These are phyloP conservation scores for Trichosporon coremiiforme DNA, from an alignment of 1,284 basidiomycete genomes.

Conservation along the genomic window DNA sequence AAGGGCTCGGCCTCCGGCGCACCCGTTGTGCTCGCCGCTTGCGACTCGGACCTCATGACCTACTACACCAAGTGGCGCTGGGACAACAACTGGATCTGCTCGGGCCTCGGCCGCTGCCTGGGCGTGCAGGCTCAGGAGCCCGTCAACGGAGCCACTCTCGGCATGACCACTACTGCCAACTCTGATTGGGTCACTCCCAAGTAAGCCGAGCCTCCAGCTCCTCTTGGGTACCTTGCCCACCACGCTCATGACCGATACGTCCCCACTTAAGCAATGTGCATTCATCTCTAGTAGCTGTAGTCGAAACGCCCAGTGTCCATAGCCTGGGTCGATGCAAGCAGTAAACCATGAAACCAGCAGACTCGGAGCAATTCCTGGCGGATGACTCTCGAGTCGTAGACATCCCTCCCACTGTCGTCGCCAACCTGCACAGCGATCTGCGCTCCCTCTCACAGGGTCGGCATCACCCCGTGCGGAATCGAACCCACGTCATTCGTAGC, in stretches of 20 bases:
- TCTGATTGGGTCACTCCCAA: not conserved
- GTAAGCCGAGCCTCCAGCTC: not conserved
- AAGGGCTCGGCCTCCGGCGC: not conserved
- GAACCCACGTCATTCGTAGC: not conserved
- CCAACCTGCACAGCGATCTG: too few species aligned
- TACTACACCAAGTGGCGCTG: slow-evolving; percentile 17
- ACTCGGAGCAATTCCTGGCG: too few species aligned
- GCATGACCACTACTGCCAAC: not conserved
- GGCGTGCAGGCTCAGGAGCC: not conserved
- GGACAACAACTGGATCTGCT: slow-evolving; percentile 3
- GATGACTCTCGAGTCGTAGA: too few species aligned
- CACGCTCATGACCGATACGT: too few species aligned
- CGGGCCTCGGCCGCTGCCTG: not conserved
- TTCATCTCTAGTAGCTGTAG: not conserved
- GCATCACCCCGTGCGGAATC: not conserved
- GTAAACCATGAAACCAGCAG: too few species aligned
- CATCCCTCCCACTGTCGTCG: too few species aligned
- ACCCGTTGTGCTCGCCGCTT: not conserved
- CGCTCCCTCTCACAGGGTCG: not conserved
- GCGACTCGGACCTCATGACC: not conserved
- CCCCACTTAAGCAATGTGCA: not conserved
- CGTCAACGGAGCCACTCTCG: not conserved
- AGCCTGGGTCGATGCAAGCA: not conserved
- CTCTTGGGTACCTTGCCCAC: too few species aligned
- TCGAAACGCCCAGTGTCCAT: not conserved